phyloP scores from a whole-genome alignment of 305 asterid genomes.

The Petunia hybrid region DNA sequence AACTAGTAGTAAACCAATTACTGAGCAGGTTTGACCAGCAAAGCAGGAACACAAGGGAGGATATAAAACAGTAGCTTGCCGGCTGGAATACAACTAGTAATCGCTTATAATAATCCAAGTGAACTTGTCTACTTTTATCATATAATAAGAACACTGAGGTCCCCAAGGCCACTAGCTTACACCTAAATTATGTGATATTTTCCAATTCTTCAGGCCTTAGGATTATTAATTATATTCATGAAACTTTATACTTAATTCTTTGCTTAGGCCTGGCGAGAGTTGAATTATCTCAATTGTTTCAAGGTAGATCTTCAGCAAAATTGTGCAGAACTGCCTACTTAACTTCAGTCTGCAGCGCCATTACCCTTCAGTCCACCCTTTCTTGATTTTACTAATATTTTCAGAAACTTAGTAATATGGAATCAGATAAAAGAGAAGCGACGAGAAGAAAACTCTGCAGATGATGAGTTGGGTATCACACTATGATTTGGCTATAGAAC shows the following conservation, averaged over 20 bases:
- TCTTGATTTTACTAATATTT: not conserved
- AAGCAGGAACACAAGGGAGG: not conserved
- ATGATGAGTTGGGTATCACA: conserved; percentile 6
- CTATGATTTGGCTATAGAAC: conserved; percentile 8
- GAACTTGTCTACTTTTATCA: not conserved
- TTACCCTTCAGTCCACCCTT: not conserved
- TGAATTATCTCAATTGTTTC: conserved; percentile 16
- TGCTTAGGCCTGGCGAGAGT: not conserved
- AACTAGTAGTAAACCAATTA: not conserved
- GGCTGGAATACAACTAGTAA: not conserved
- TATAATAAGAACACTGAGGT: not conserved
- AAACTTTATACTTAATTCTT: not conserved
- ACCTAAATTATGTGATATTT: not conserved
- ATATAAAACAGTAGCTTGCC: not conserved
- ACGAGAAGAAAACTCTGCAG: not conserved
- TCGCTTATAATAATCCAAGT: not conserved
- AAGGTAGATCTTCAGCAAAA: conserved; percentile 3
- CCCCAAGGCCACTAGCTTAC: not conserved
- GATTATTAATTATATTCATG: not conserved
- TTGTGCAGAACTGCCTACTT: not conserved
- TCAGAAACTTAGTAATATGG: not conserved
- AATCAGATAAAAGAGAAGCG: not conserved
- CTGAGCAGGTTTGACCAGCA: not conserved
- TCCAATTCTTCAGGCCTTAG: not conserved
- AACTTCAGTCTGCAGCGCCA: not conserved